Conservation (phyloP, 202 grass and related monocot species). For the Hordeum pubiflorum region DNA sequence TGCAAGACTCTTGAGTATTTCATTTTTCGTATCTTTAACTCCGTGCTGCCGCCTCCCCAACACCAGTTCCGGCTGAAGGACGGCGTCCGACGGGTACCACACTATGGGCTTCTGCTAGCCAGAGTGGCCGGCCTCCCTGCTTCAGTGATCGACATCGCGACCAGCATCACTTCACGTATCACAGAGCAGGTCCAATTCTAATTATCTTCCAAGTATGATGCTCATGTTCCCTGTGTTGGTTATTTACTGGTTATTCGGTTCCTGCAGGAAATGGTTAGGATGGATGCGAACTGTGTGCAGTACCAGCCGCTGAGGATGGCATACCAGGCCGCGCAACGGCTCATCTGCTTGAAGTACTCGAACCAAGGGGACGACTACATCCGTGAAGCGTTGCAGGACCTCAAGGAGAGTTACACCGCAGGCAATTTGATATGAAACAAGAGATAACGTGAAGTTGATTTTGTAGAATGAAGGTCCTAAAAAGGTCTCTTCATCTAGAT, state of each 20-base stretch:
- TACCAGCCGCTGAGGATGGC: conserved; percentile 56
- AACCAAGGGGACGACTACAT: conserved; percentile 80
- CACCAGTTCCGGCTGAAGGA: conserved; percentile 71
- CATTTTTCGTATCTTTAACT: conserved; percentile 13
- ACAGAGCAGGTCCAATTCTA: conserved; percentile 56
- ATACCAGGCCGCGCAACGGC: conserved; percentile 58
- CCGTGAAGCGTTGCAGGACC: conserved; percentile 50
- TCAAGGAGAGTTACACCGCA: conserved; percentile 54
- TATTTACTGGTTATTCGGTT: background rate
- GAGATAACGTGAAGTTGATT: background rate
- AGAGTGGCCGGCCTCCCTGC: conserved; percentile 72
- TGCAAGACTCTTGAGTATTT: background rate
- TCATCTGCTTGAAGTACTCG: conserved; percentile 86
- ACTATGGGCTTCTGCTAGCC: conserved; percentile 84
- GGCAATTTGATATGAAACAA: conserved; percentile 36
- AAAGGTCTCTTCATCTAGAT: no score
- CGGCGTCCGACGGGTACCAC: conserved; percentile 54
- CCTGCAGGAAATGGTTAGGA: conserved; percentile 70
- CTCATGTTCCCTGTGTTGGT: background rate
- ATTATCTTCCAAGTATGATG: background rate
- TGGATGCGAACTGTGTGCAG: conserved; percentile 50
- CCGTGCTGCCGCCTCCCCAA: background rate
- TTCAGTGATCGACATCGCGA: conserved; percentile 60
- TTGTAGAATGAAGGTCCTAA: background rate
- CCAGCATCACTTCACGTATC: conserved; percentile 63